Conservation (phyloP, 75 land plant species). For the Picea sitchensis region DNA sequence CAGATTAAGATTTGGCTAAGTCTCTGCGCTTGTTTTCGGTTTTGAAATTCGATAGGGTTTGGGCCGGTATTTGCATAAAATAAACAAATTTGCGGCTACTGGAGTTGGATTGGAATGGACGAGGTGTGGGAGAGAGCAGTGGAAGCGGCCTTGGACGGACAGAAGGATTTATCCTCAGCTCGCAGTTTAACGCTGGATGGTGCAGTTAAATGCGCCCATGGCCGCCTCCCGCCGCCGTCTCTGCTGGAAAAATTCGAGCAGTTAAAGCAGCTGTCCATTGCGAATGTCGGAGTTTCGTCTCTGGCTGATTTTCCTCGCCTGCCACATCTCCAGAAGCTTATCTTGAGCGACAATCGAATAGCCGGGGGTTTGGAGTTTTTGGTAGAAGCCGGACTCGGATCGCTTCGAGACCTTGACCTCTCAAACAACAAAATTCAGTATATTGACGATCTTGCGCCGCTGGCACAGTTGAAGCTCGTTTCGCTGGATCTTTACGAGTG, state of each 20-base stretch:
- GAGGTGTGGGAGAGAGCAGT: slow-evolving; percentile 94
- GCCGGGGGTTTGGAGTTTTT: slow-evolving; percentile 79
- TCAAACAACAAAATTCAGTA: slow-evolving; percentile 85
- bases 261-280: slow-evolving; percentile 73
- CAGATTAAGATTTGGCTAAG: neutral
- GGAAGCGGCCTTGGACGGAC: slow-evolving; percentile 64
- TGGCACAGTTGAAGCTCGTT: slow-evolving; percentile 63
- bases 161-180: slow-evolving; percentile 20
- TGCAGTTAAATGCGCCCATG: slow-evolving; percentile 76
- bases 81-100: neutral
- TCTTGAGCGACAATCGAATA: slow-evolving; percentile 88
- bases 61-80: neutral
- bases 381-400: slow-evolving; percentile 71
- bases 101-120: slow-evolving; percentile 42
- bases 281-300: slow-evolving; percentile 74
- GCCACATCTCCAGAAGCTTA: slow-evolving; percentile 50
- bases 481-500: slow-evolving; percentile 91
- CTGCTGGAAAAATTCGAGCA: slow-evolving; percentile 56
- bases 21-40: neutral
- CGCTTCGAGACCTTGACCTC: slow-evolving; percentile 78
- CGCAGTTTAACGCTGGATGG: slow-evolving; percentile 78
- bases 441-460: slow-evolving; percentile 74
- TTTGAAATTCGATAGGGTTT: neutral
- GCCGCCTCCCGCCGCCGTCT: slow-evolving; percentile 69
- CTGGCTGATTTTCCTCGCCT: slow-evolving; percentile 85